Conservation (phyloP, 2,329 filamentous ascomycete genomes). For the Dryadomyces quercivorus region DNA sequence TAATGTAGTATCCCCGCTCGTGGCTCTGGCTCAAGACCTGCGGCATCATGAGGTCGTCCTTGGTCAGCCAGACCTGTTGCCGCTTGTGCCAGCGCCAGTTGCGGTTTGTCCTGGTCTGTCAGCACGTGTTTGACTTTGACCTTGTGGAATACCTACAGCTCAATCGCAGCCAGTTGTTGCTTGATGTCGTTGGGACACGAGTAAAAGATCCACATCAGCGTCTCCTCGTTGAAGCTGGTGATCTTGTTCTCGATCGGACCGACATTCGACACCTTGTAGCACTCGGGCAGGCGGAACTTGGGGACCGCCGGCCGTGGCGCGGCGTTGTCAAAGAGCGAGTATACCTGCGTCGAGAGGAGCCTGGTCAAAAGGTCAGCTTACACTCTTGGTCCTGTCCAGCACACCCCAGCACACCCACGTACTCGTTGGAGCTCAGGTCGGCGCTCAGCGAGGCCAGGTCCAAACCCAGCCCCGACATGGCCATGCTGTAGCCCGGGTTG, state of each 20-base stretch:
- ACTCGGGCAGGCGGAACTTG: slow-evolving; percentile 49
- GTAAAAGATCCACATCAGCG: slow-evolving; percentile 59
- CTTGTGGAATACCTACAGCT: slow-evolving; percentile 37
- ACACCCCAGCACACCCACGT: too few species aligned
- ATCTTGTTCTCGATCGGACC: slow-evolving; percentile 55
- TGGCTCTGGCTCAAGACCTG: slow-evolving; percentile 44
- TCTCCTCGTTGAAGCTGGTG: slow-evolving; percentile 55
- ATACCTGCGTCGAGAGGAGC: slow-evolving; percentile 45
- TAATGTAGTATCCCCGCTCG: slow-evolving; percentile 54
- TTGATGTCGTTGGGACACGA: slow-evolving; percentile 50
- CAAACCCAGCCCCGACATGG: slow-evolving; percentile 47
- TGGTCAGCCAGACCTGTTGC: slow-evolving; percentile 53
- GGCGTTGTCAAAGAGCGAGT: slow-evolving; percentile 48
- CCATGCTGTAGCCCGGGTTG: slow-evolving; percentile 49
- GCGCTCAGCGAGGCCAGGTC: slow-evolving; percentile 45
- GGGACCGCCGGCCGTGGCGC: slow-evolving; percentile 45
- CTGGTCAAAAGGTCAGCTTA: slow-evolving; percentile 18
- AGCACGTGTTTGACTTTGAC: slow-evolving; percentile 1
- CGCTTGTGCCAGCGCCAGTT: slow-evolving; percentile 62
- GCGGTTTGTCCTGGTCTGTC: slow-evolving; percentile 38
- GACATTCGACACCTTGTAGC: slow-evolving; percentile 55
- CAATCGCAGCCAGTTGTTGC: slow-evolving; percentile 50
- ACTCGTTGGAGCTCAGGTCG: slow-evolving; percentile 46
- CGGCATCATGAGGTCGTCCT: slow-evolving; percentile 54
- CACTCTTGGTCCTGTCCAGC: too few species aligned